Conservation (phyloP, 495 filamentous ascomycete genomes). For the Penicillium bovifimosum region DNA sequence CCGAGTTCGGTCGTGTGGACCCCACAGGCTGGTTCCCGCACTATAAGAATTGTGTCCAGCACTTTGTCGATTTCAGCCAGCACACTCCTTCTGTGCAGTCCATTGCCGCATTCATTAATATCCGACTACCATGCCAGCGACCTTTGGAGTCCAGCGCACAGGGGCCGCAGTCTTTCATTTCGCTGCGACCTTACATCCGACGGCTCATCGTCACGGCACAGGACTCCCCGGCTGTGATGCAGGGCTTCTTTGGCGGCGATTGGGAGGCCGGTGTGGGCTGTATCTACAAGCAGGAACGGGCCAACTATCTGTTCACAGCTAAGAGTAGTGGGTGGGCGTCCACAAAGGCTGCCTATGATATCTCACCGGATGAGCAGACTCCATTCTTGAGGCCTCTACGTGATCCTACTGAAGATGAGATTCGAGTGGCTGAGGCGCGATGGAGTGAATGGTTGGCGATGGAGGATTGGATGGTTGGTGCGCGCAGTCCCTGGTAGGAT, state of each 20-base stretch:
- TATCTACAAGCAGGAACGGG: slow-evolving; percentile 77
- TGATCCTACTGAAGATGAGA: slow-evolving; percentile 68
- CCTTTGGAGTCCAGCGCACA: slow-evolving; percentile 13
- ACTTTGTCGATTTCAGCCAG: slow-evolving; percentile 85
- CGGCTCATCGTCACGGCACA: slow-evolving; percentile 84
- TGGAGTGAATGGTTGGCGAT: slow-evolving; percentile 91
- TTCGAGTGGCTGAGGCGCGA: slow-evolving; percentile 68
- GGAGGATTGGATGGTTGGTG: slow-evolving; percentile 93
- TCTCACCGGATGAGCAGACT: slow-evolving; percentile 67
- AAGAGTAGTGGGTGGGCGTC: slow-evolving; percentile 85
- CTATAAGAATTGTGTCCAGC: slow-evolving; percentile 77
- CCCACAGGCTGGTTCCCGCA: slow-evolving; percentile 86
- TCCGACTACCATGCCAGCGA: slow-evolving; percentile 43
- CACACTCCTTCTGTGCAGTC: slow-evolving; percentile 73
- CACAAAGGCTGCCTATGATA: slow-evolving; percentile 85
- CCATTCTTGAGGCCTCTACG: slow-evolving; percentile 79
- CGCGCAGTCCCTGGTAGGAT: slow-evolving; percentile 47
- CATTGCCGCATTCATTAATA: slow-evolving; percentile 89
- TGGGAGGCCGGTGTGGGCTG: slow-evolving; percentile 73
- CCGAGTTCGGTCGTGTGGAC: slow-evolving; percentile 48
- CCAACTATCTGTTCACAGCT: slow-evolving; percentile 93
- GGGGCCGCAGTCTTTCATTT: slow-evolving; percentile 40
- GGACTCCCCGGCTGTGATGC: slow-evolving; percentile 69
- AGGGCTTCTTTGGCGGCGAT: slow-evolving; percentile 84
- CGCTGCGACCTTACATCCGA: slow-evolving; percentile 81